A percentile compares a stretch with the other conserved stretches of the same genome.
phyloP scores from a whole-genome alignment of 2,329 filamentous ascomycete genomes.

The Tolypocladium tropicale region DNA sequence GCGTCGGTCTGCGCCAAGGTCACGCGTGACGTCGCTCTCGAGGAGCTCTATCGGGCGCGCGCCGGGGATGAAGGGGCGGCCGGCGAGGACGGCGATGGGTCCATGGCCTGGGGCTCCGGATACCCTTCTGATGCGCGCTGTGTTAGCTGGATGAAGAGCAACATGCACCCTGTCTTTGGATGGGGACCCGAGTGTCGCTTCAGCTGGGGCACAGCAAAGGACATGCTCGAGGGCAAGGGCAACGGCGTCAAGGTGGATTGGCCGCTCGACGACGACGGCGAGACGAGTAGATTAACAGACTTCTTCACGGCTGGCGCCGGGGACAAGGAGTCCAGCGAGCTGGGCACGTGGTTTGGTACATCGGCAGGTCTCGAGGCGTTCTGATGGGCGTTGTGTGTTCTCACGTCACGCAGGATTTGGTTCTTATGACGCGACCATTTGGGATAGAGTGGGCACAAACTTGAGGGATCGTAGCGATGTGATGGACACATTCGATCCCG shows the following conservation, averaged over 20 bases:
- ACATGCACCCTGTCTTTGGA: conserved; percentile 89
- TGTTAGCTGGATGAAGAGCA: conserved; percentile 67
- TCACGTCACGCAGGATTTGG: too few relatives aligned
- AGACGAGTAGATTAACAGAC: conserved; percentile 61
- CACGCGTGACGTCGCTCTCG: conserved; percentile 80
- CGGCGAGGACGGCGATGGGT: conserved; percentile 26
- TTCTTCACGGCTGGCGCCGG: conserved; percentile 48
- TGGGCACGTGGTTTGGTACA: conserved; percentile 75
- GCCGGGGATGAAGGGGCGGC: conserved; percentile 15
- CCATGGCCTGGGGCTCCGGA: conserved; percentile 71
- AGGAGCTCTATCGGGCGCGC: conserved; percentile 56
- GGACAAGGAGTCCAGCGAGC: conserved; percentile 46
- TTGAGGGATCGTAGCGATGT: background rate
- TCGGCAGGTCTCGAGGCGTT: conserved; percentile 62
- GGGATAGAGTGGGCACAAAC: background rate
- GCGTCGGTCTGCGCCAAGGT: conserved; percentile 95
- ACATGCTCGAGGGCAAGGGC: conserved; percentile 73
- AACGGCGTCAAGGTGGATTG: conserved; percentile 68
- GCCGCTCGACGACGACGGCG: conserved; percentile 64
- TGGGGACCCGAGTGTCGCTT: conserved; percentile 92
- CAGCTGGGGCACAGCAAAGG: conserved; percentile 91
- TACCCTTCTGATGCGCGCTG: conserved; percentile 85
- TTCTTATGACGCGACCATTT: background rate
- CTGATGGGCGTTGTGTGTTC: conserved; percentile 25
- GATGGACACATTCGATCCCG: background rate